Conservation (phyloP, 371 early-diverging fungal species). For the Nematocida sp. region DNA sequence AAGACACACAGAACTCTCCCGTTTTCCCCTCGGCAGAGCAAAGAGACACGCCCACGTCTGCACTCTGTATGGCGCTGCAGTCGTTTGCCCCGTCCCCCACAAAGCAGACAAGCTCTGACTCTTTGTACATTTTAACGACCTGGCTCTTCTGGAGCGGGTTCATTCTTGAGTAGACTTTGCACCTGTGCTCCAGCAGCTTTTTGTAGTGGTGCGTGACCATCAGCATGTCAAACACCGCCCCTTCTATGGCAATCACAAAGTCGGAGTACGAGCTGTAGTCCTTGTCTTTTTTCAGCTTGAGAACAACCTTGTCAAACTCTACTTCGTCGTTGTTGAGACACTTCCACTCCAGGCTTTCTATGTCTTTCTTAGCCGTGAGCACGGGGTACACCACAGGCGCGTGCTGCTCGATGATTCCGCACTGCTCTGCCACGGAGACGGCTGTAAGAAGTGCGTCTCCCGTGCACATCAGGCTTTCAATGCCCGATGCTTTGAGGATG, state of each 20-base stretch:
- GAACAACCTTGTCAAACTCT: slow-evolving; percentile 60
- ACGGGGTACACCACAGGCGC: slow-evolving; percentile 62
- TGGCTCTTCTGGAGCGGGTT: slow-evolving; percentile 85
- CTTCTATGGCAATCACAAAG: slow-evolving; percentile 62
- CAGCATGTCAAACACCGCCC: slow-evolving; percentile 61
- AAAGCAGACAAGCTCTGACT: slow-evolving; percentile 50
- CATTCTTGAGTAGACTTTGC: slow-evolving; percentile 83
- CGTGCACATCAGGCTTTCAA: slow-evolving; percentile 92
- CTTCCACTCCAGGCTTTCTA: slow-evolving; percentile 57
- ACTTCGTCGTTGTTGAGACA: slow-evolving; percentile 59
- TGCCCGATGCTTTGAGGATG: slow-evolving; percentile 74
- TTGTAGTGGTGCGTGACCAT: slow-evolving; percentile 65
- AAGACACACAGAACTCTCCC: slow-evolving; percentile 70
- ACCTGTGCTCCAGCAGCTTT: slow-evolving; percentile 65
- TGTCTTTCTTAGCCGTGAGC: slow-evolving; percentile 31
- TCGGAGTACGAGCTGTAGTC: slow-evolving; percentile 55
- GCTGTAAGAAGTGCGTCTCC: slow-evolving; percentile 95
- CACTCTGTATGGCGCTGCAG: slow-evolving; percentile 89
- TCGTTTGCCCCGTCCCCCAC: slow-evolving; percentile 99
- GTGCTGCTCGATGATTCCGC: slow-evolving; percentile 69
- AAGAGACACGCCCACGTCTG: slow-evolving; percentile 90
- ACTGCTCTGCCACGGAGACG: slow-evolving; percentile 82
- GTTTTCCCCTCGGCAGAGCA: slow-evolving; percentile 91
- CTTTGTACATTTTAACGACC: slow-evolving; percentile 53
- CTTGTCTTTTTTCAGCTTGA: slow-evolving; percentile 55